These are phyloP conservation scores for Diaporthe sp. DNA, from an alignment of 2,329 filamentous ascomycete genomes.

Conservation along the genomic window DNA sequence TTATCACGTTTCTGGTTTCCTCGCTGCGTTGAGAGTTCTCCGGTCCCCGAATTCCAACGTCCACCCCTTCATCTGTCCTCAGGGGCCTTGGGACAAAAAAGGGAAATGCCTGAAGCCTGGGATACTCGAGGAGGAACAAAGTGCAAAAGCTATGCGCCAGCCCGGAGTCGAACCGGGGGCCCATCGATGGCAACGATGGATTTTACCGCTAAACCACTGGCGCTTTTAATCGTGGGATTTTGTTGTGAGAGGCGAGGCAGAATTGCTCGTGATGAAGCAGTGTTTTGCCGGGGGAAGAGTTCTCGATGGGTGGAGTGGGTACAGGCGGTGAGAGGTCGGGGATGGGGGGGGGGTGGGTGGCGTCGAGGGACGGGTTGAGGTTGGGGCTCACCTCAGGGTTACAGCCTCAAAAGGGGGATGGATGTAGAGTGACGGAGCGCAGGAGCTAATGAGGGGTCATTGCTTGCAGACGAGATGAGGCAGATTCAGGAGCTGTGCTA, in stretches of 20 bases:
- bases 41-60: not conserved
- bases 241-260: not conserved
- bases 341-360: not conserved
- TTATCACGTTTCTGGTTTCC: no score
- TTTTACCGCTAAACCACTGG: conserved; percentile 35
- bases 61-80: no score
- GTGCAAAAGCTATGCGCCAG: conserved; percentile 30
- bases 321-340: conserved; percentile 3
- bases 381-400: conserved; percentile 5
- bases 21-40: not conserved
- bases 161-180: conserved; percentile 37
- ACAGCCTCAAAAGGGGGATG: not conserved
- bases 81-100: not conserved
- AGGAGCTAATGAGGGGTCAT: not conserved
- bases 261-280: not conserved
- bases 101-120: not conserved
- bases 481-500: not conserved
- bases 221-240: not conserved
- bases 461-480: conserved; percentile 19
- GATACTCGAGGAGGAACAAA: not conserved
- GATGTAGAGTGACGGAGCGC: not conserved
- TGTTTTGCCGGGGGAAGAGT: not conserved
- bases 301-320: conserved; percentile 5
- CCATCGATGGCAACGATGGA: conserved; percentile 35
- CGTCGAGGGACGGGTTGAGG: not conserved